Conservation (phyloP, 129 eudicot genomes). For the Arctium lappa region DNA sequence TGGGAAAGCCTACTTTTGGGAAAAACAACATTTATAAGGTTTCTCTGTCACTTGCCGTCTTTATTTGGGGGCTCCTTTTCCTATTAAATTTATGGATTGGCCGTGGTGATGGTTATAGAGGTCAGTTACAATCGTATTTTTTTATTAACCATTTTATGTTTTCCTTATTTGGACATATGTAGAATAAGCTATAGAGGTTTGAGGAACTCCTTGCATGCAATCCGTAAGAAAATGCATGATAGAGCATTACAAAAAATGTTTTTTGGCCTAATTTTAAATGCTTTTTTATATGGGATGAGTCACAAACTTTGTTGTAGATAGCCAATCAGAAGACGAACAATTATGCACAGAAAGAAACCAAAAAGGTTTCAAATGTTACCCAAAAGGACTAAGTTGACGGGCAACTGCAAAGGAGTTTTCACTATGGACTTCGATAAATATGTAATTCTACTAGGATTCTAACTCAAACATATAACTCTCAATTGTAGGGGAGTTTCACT, state of each 20-base stretch:
- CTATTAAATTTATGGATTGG: slow-evolving; percentile 69
- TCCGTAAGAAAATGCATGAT: background rate
- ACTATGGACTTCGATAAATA: no score
- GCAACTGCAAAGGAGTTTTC: no score
- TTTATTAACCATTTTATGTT: background rate
- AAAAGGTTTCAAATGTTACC: background rate
- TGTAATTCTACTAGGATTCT: no score
- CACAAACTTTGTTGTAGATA: background rate
- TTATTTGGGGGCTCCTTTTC: slow-evolving; percentile 86
- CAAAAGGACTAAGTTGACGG: no score
- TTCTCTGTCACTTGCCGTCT: slow-evolving; percentile 61
- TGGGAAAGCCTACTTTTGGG: slow-evolving; percentile 48
- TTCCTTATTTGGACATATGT: background rate
- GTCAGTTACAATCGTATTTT: slow-evolving; percentile 34
- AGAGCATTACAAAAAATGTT: background rate
- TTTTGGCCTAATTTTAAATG: background rate
- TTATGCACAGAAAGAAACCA: background rate
- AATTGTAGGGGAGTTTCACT: no score
- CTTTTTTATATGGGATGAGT: background rate
- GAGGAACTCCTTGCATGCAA: background rate
- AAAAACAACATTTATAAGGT: slow-evolving; percentile 51
- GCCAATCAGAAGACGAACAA: background rate
- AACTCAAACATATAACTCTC: no score
- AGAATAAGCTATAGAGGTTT: background rate
- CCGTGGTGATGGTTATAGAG: slow-evolving; percentile 75